These are phyloP conservation scores for Amanita fuliginea DNA, from an alignment of 768 basidiomycete species.

Conservation along the genomic window DNA sequence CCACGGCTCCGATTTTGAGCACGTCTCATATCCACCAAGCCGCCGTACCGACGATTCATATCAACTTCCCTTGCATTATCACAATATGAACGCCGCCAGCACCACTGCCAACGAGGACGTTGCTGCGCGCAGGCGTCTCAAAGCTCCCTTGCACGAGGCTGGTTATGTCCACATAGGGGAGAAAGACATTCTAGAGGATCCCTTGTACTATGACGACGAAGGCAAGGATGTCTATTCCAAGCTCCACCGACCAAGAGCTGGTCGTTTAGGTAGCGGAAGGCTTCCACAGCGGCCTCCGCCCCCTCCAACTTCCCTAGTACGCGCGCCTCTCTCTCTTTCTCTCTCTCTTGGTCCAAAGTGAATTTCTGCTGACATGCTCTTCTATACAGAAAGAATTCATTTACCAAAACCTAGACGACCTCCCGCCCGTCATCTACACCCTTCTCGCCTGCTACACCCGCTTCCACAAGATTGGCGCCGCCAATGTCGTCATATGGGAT, in stretches of 20 bases:
- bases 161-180: conserved; percentile 12
- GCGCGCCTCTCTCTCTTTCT: conserved; percentile 13
- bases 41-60: conserved; percentile 5
- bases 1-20: conserved; percentile 60
- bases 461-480: conserved; percentile 84
- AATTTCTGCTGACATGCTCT: conserved; percentile 1
- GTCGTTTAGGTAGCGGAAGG: conserved; percentile 45
- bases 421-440: conserved; percentile 80
- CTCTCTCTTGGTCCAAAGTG: conserved; percentile 6
- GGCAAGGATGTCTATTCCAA: conserved; percentile 46
- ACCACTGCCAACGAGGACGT: conserved; percentile 5
- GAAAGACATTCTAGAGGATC: conserved; percentile 17
- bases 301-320: conserved; percentile 54
- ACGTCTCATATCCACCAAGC: conserved; percentile 47
- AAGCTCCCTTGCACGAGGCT: conserved; percentile 10
- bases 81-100: conserved; percentile 20
- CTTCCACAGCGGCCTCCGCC: conserved; percentile 49
- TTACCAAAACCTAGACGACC: conserved; percentile 67
- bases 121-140: conserved; percentile 27
- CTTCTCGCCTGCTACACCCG: conserved; percentile 92
- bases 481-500: conserved; percentile 90
- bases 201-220: conserved; percentile 27
- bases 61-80: conserved; percentile 34
- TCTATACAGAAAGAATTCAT: conserved; percentile 67
- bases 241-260: conserved; percentile 20